Evolutionary conservation across 2,329 filamentous ascomycete species (phyloP), one percentile per base, ranked within the genome.

Genomic region (Chaetomium globosum): DNA sequence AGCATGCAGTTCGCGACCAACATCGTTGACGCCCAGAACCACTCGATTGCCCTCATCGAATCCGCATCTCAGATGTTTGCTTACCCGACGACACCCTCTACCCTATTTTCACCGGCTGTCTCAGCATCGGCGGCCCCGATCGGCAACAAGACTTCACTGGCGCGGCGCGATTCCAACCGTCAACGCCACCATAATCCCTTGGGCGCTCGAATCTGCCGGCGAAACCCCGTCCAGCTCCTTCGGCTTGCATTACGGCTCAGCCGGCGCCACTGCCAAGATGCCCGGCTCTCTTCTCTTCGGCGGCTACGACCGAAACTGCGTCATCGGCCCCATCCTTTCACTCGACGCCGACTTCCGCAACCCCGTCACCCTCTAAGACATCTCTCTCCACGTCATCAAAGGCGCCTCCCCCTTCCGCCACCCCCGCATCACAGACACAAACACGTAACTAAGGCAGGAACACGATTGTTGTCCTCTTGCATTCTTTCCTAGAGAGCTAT

Each of bases 271-370:
- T 10, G 56, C 48, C 19, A 60, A 26, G n/a, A 54, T 64, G 36
- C 1, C 55, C 16, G 60, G 60, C 10, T 66, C 64, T 2, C 56
- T 66, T 16, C 16, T 60, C 16, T 62, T n/a, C 33, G 60, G 60
- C 8, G 64, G 64, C 51, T 66, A 66, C 60, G 60, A 66, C 39
- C 64, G 52, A 23, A 66, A 59, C 51, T 60, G 64, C 7, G 60
- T 59, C 1, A 36, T 58, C 2, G 33, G 60, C 16, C 6, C 39
- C 9, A 7, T 55, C 4, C 31, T 63, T 21, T 26, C 56, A 0
- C n/a, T 63, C 19, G n/a, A 59, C 13, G 64, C 55, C 30, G 59
- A 59, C 12, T 13, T 62, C 19, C 31, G 30, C 21, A 7, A 39
- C 26, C 19, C 33, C 31, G 51, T 53, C 36, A 48, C 36, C 4